Conservation (phyloP, 2,329 filamentous ascomycete genomes). For the Ophiostoma triangulosporum region DNA sequence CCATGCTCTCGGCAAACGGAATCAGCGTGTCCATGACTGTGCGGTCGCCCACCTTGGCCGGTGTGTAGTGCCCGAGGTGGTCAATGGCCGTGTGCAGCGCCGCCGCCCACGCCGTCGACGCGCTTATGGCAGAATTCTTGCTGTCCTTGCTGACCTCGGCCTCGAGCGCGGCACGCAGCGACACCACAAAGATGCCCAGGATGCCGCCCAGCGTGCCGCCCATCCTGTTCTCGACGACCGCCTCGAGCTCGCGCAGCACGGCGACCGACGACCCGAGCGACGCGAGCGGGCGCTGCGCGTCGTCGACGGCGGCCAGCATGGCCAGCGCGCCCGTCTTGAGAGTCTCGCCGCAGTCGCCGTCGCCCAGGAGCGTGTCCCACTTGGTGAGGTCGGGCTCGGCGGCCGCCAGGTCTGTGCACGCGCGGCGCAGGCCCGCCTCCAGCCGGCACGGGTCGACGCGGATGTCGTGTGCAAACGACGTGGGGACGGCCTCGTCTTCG, state of each 20-base stretch:
- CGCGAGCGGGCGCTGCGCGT: conserved; percentile 19
- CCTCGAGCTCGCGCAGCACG: conserved; percentile 35
- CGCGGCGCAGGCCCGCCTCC: conserved; percentile 39
- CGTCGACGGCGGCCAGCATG: conserved; percentile 31
- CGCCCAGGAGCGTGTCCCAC: conserved; percentile 51
- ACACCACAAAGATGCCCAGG: conserved; percentile 40
- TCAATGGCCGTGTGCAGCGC: conserved; percentile 30
- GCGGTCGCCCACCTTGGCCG: conserved; percentile 40
- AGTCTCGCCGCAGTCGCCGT: conserved; percentile 53
- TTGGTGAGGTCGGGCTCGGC: conserved; percentile 50
- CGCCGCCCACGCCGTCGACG: conserved; percentile 28
- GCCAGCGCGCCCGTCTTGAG: conserved; percentile 38
- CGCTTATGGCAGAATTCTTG: neutral
- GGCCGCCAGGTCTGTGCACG: conserved; percentile 36
- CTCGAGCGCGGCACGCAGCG: conserved; percentile 28
- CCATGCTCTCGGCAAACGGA: conserved; percentile 36
- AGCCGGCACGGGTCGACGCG: conserved; percentile 38
- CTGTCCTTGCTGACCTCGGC: conserved; percentile 7
- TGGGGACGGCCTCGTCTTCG: neutral
- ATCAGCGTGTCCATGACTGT: conserved; percentile 45
- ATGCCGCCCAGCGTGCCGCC: conserved; percentile 39
- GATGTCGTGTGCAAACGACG: conserved; percentile 21
- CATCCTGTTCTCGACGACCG: conserved; percentile 38
- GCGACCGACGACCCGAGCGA: conserved; percentile 31
- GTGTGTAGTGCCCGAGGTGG: conserved; percentile 38